Conservation (phyloP, 768 basidiomycete genomes). For the Gloeopeniophorella convolvens region DNA sequence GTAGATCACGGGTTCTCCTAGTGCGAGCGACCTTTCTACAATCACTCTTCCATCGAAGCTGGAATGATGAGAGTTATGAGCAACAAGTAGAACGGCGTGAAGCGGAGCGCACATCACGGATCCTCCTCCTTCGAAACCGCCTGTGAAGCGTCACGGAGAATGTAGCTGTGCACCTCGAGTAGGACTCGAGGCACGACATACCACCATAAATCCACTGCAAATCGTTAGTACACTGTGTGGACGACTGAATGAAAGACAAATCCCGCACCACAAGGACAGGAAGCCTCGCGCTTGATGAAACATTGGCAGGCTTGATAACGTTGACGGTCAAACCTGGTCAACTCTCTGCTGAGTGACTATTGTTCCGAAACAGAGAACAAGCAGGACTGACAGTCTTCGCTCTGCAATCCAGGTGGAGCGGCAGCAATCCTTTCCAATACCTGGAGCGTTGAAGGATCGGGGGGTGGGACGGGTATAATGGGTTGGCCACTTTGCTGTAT, state of each 20-base stretch:
- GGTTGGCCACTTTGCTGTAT: constrained; percentile 19
- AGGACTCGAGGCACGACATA: neutral
- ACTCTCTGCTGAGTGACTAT: neutral
- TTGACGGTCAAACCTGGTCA: constrained; percentile 23
- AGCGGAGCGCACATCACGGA: neutral
- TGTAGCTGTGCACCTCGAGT: neutral
- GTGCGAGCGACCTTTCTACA: constrained; percentile 22
- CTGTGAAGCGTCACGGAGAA: too few relatives aligned
- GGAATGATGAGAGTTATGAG: neutral
- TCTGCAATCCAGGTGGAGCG: too few relatives aligned
- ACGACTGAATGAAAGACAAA: neutral
- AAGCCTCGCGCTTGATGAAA: constrained; percentile 7
- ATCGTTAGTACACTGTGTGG: neutral
- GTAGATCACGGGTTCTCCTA: constrained; percentile 22
- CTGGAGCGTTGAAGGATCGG: too few relatives aligned
- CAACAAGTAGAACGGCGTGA: too few relatives aligned
- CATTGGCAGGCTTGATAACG: constrained; percentile 16
- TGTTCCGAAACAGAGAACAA: neutral
- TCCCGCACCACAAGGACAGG: constrained; percentile 23
- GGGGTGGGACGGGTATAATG: neutral
- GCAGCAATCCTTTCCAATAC: too few relatives aligned
- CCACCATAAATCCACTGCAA: constrained; percentile 24
- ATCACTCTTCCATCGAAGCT: constrained; percentile 7
- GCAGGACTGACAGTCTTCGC: constrained; percentile 22
- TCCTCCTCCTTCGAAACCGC: neutral